Percentiles rank a stretch among this genome's conserved stretches.
Conservation (phyloP, 129 eudicot species). For the Rutidosis leptorrhynchoides region DNA sequence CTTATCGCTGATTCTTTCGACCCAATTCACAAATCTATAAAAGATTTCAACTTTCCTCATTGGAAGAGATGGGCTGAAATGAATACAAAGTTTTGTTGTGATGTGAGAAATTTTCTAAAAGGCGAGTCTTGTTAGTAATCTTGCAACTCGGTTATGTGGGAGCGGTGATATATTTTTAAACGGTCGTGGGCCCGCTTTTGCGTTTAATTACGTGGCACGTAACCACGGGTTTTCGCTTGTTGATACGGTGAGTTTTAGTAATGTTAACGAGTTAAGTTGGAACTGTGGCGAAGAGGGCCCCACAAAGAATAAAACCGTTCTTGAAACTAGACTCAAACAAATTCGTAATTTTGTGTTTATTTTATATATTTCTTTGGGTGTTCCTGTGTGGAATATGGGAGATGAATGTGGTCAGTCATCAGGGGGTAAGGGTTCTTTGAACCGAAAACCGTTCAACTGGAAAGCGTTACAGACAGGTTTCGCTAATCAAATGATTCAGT, state of each 20-base stretch:
- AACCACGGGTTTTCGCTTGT: constrained; percentile 76
- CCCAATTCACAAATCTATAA: constrained; percentile 38
- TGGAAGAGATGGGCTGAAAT: constrained; percentile 99
- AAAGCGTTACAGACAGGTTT: constrained; percentile 57
- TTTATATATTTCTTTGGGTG: constrained; percentile 75
- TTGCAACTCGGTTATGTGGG: constrained; percentile 95
- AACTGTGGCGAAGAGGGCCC: constrained; percentile 97
- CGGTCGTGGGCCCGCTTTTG: constrained; percentile 90
- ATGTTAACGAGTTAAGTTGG: constrained; percentile 68
- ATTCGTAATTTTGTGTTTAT: constrained; percentile 75
- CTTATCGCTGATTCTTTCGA: constrained; percentile 75
- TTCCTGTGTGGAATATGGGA: constrained; percentile 92
- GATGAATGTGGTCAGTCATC: constrained; percentile 93
- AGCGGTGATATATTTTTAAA: constrained; percentile 73
- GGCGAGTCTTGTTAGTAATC: constrained; percentile 73
- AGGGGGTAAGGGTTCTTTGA: constrained; percentile 42
- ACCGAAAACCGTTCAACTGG: constrained; percentile 71
- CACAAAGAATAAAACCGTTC: constrained; percentile 54
- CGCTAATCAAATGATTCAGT: constrained; percentile 54
- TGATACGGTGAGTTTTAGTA: constrained; percentile 89
- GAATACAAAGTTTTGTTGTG: constrained; percentile 54
- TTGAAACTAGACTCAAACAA: constrained; percentile 79
- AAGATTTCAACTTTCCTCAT: constrained; percentile 68
- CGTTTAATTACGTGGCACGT: constrained; percentile 70
- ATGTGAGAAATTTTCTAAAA: constrained; percentile 58